A percentile compares a stretch with the other conserved stretches of the same genome.
These are phyloP conservation scores for Elasticomyces elasticus DNA, from an alignment of 495 filamentous ascomycete species.

Conservation along the genomic window DNA sequence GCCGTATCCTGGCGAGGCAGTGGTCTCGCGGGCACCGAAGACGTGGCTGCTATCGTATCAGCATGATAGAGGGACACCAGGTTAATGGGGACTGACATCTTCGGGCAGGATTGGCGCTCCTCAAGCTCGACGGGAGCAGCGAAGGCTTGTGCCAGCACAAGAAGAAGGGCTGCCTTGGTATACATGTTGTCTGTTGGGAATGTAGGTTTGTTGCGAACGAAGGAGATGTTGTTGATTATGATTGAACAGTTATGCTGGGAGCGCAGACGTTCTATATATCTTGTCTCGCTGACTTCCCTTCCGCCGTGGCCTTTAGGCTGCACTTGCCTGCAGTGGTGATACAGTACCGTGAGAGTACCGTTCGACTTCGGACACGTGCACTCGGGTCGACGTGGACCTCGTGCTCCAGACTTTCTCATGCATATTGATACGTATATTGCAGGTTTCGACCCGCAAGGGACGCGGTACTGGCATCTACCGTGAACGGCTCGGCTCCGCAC, in stretches of 20 bases:
- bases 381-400: not conserved
- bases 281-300: not conserved
- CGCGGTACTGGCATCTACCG: not conserved
- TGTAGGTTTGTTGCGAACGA: not conserved
- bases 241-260: not conserved
- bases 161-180: not conserved
- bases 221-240: not conserved
- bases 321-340: not conserved
- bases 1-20: slow-evolving; percentile 18
- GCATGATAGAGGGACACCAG: not conserved
- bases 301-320: not conserved
- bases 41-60: slow-evolving; percentile 11
- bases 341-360: not conserved
- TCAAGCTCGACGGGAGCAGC: slow-evolving; percentile 2
- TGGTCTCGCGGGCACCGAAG: slow-evolving; percentile 23
- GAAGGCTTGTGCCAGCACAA: not conserved
- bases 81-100: not conserved
- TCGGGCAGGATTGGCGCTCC: slow-evolving; percentile 8
- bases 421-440: not conserved
- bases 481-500: not conserved
- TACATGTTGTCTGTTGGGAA: not conserved
- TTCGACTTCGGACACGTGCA: not conserved
- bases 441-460: not conserved
- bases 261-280: not conserved
- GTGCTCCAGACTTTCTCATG: not conserved